Percentiles rank a stretch among this genome's conserved stretches.
Evolutionary conservation across 1,139 yeast genomes (phyloP).

Genomic region (Suhomyces wounanorum): DNA sequence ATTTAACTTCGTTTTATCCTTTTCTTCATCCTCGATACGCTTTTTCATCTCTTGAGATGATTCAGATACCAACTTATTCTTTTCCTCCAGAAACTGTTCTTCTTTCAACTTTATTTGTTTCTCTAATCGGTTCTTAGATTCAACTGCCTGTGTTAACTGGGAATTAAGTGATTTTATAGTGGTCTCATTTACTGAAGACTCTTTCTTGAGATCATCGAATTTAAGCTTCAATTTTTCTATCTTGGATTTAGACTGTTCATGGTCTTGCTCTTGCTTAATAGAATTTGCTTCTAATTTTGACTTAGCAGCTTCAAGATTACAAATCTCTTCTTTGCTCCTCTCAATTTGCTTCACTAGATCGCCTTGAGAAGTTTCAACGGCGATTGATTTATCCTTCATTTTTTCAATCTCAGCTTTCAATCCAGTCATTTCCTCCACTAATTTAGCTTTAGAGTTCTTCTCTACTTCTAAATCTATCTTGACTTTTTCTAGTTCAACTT

Average conservation of each 20-base stretch:
- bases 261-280: not conserved
- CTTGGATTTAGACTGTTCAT: not conserved
- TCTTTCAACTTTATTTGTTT: not conserved
- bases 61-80: conserved; percentile 3
- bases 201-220: not conserved
- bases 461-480: not conserved
- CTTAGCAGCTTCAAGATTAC: not conserved
- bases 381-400: not conserved
- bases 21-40: not conserved
- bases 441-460: not conserved
- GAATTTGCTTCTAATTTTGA: not conserved
- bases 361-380: not conserved
- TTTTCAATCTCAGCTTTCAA: not conserved
- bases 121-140: not conserved
- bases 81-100: not conserved
- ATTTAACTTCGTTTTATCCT: not conserved
- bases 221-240: not conserved
- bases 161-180: not conserved
- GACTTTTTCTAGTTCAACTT: not conserved
- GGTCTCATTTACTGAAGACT: not conserved
- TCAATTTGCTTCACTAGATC: not conserved
- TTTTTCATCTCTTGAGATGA: not conserved
- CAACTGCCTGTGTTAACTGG: not conserved
- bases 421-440: conserved; percentile 9
- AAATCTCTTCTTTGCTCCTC: not conserved